A percentile compares a stretch with the other conserved stretches of the same genome.
Conservation (phyloP, 305 asterid genomes). For the Andrographis paniculata region DNA sequence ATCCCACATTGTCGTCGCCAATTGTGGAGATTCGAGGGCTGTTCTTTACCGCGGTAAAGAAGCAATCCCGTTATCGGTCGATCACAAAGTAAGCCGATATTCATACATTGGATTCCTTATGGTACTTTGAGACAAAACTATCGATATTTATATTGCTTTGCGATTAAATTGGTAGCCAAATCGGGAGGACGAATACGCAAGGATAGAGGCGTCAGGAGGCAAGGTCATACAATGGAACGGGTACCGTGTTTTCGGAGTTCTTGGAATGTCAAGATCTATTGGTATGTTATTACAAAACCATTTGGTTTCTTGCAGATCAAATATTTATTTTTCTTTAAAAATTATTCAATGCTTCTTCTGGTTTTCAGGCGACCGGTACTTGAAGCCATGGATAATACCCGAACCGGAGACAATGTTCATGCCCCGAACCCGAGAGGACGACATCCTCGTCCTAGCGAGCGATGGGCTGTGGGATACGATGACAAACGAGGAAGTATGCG, state of each 20-base stretch:
- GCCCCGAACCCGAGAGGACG: constrained; percentile 45
- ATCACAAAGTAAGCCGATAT: constrained; percentile 59
- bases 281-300: constrained; percentile 36
- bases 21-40: constrained; percentile 95
- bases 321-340: neutral
- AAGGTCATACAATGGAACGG: constrained; percentile 96
- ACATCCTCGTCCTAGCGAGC: constrained; percentile 36
- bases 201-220: constrained; percentile 93
- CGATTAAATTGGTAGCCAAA: constrained; percentile 45
- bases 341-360: neutral
- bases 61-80: constrained; percentile 63
- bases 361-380: constrained; percentile 39
- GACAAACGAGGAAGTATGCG: constrained; percentile 41
- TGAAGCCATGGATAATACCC: constrained; percentile 45
- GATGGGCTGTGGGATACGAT: constrained; percentile 45
- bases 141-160: constrained; percentile 7
- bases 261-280: constrained; percentile 93
- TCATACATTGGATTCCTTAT: constrained; percentile 2
- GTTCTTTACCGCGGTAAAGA: constrained; percentile 94
- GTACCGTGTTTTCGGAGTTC: constrained; percentile 89
- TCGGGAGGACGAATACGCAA: constrained; percentile 82
- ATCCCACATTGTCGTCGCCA: constrained; percentile 80
- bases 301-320: neutral
- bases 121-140: too few relatives aligned
- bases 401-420: constrained; percentile 44